A percentile compares a stretch with the other conserved stretches of the same genome.
These are phyloP conservation scores for Microstegium vimineum DNA, from an alignment of 176 grass and related monocot species.

Conservation along the genomic window DNA sequence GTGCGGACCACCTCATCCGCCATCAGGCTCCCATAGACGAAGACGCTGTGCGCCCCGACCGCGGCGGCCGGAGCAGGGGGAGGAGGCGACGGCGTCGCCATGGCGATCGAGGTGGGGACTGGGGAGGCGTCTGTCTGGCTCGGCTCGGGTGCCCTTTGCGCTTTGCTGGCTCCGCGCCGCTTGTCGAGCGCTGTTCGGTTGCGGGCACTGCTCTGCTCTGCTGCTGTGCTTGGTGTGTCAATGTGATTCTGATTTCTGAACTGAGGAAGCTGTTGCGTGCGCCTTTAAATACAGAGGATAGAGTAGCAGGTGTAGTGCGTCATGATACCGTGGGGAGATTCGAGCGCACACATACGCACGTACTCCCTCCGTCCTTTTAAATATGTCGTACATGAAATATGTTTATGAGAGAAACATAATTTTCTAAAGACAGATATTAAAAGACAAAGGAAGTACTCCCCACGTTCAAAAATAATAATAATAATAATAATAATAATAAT, in stretches of 20 bases:
- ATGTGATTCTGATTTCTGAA: no score
- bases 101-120: background rate
- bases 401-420: no score
- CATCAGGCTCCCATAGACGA: constrained; percentile 93
- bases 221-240: no score
- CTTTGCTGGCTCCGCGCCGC: background rate
- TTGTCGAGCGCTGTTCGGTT: background rate
- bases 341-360: background rate
- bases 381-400: no score
- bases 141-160: background rate
- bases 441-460: no score
- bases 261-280: background rate
- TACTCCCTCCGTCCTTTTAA: no score
- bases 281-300: background rate
- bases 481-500: no score
- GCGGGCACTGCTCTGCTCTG: no score
- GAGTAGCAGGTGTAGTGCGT: background rate
- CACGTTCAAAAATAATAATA: no score
- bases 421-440: no score
- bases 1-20: constrained; percentile 65
- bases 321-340: background rate
- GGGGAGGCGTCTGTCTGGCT: background rate
- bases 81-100: constrained; percentile 13
- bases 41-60: constrained; percentile 57
- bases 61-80: background rate